Evolutionary conservation across 2,329 filamentous ascomycete species (phyloP).

Genomic region (Neofusicoccum cordaticola): DNA sequence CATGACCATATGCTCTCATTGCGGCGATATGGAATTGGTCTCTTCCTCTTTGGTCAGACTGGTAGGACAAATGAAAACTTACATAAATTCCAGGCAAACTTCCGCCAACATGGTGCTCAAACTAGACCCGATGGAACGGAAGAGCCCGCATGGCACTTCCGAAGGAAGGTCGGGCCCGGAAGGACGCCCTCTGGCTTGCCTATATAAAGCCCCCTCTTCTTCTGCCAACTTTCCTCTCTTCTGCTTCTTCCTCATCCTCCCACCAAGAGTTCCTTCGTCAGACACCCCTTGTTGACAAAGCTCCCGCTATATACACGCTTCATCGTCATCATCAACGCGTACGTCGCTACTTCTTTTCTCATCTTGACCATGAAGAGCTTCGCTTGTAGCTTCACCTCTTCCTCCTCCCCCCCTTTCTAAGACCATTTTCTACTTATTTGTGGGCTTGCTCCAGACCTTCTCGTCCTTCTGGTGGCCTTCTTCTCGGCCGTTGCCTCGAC

Average conservation of each 20-base stretch:
- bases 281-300: no score
- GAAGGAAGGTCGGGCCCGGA: no score
- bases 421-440: not conserved
- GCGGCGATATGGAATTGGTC: no score
- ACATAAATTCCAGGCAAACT: no score
- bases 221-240: not conserved
- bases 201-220: not conserved
- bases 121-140: no score
- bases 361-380: not conserved
- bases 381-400: not conserved
- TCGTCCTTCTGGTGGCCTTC: not conserved
- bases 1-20: no score
- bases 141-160: no score
- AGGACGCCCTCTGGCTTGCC: not conserved
- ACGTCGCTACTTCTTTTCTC: not conserved
- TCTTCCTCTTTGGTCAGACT: no score
- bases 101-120: no score
- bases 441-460: not conserved
- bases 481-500: not conserved
- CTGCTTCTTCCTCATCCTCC: not conserved
- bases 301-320: not conserved
- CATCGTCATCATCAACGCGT: no score
- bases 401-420: no score
- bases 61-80: no score
- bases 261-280: not conserved